Conservation (phyloP, 1,139 yeast species). For the Sugiyamaella novakii region DNA sequence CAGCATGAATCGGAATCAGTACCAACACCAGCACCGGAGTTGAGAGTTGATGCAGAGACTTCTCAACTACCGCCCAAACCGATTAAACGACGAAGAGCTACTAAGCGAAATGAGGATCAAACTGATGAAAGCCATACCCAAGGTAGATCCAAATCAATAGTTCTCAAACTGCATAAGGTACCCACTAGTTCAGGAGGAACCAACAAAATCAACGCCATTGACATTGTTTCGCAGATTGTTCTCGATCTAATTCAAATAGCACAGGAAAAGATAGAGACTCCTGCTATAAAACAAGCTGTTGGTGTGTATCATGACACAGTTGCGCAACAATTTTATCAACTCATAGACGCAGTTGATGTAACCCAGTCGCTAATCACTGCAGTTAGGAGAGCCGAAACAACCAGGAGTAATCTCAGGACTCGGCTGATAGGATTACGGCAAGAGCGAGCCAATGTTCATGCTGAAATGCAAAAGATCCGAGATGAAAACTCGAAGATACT, state of each 20-base stretch:
- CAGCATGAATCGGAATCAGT: no score
- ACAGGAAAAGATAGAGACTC: constrained; percentile 14
- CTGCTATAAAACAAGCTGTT: constrained; percentile 20
- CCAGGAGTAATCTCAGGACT: constrained; percentile 29
- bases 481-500: constrained; percentile 18
- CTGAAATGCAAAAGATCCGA: constrained; percentile 28
- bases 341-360: constrained; percentile 31
- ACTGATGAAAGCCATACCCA: constrained; percentile 4
- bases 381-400: constrained; percentile 28
- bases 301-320: constrained; percentile 27
- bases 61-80: constrained; percentile 1
- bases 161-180: constrained; percentile 25
- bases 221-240: constrained; percentile 31
- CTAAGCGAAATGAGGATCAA: constrained; percentile 3
- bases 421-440: constrained; percentile 29
- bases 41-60: no score
- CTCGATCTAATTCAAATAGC: constrained; percentile 25
- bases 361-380: constrained; percentile 27
- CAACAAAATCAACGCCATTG: constrained; percentile 33
- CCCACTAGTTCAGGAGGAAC: constrained; percentile 29
- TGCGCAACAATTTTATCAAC: constrained; percentile 25
- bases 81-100: constrained; percentile 5
- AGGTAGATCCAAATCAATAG: constrained; percentile 12
- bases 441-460: constrained; percentile 26
- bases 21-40: no score